These are phyloP conservation scores for Parietaria judaica DNA, from an alignment of 306 rosid genomes.

Conservation along the genomic window DNA sequence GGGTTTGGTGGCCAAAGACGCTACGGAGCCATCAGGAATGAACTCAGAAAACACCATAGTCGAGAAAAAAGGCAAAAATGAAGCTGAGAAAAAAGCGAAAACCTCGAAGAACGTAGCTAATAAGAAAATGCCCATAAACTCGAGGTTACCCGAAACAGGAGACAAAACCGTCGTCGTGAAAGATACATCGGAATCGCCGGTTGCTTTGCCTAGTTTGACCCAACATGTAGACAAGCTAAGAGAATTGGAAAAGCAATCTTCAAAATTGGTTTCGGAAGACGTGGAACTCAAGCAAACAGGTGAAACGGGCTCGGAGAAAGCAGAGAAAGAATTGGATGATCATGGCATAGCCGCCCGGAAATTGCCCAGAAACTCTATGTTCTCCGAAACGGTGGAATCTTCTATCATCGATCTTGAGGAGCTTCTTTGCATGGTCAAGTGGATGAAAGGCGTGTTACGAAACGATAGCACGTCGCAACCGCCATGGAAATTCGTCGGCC, in stretches of 20 bases:
- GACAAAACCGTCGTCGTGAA: slow-evolving; percentile 14
- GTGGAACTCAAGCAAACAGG: slow-evolving; percentile 1
- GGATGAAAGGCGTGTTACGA: slow-evolving; percentile 50
- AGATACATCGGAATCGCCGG: too few relatives aligned
- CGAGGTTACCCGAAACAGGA: slow-evolving; percentile 33
- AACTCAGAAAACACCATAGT: slow-evolving; percentile 5
- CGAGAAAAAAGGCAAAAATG: slow-evolving; percentile 19
- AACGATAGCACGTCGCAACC: slow-evolving; percentile 27
- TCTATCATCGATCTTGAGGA: slow-evolving; percentile 75
- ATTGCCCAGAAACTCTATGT: slow-evolving; percentile 37
- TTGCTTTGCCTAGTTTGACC: too few relatives aligned
- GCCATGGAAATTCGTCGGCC: slow-evolving; percentile 48
- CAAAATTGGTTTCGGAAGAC: not conserved
- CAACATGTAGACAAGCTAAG: too few relatives aligned
- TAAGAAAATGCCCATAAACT: slow-evolving; percentile 41
- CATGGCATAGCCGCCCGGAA: slow-evolving; percentile 28
- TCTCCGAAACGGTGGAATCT: slow-evolving; percentile 43
- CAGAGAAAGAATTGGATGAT: slow-evolving; percentile 12
- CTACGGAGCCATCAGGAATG: slow-evolving; percentile 14
- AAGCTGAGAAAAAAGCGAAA: slow-evolving; percentile 22
- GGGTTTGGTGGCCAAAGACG: slow-evolving; percentile 8
- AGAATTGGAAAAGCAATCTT: too few relatives aligned
- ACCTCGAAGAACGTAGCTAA: slow-evolving; percentile 15
- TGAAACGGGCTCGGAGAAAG: slow-evolving; percentile 22
- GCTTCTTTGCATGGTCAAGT: slow-evolving; percentile 54